A percentile compares a stretch with the other conserved stretches of the same genome.
Evolutionary conservation across 1,139 yeast species (phyloP).

Genomic region (Yueomyces sp.): DNA sequence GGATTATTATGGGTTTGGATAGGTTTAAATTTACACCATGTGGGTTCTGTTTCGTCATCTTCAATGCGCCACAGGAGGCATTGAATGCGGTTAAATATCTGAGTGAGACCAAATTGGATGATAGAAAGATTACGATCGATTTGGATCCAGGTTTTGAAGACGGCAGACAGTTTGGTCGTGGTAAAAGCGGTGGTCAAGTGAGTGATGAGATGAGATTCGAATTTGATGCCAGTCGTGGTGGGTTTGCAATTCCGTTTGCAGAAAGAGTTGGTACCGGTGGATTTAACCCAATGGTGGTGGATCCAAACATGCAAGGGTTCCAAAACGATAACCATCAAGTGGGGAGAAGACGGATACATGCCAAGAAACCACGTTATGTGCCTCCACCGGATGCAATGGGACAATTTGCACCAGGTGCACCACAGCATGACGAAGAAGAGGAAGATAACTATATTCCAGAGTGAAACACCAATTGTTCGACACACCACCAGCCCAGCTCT

Average conservation of each 20-base stretch:
- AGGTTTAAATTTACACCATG: slow-evolving; percentile 83
- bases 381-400: slow-evolving; percentile 10
- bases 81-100: slow-evolving; percentile 71
- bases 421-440: slow-evolving; percentile 4
- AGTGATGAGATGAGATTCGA: slow-evolving; percentile 45
- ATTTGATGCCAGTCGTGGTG: slow-evolving; percentile 46
- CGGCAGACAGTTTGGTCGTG: slow-evolving; percentile 92
- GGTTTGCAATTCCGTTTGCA: slow-evolving; percentile 27
- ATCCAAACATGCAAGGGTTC: background rate
- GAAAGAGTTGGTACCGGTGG: slow-evolving; percentile 16
- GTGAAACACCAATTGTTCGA: slow-evolving; percentile 1
- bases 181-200: slow-evolving; percentile 79
- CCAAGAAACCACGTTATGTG: background rate
- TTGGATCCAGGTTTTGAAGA: slow-evolving; percentile 90
- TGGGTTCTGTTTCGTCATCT: slow-evolving; percentile 88
- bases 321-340: background rate
- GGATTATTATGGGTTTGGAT: slow-evolving; percentile 88
- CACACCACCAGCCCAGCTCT: too few species aligned
- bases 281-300: too few species aligned
- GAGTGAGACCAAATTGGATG: slow-evolving; percentile 71
- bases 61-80: slow-evolving; percentile 54
- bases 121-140: slow-evolving; percentile 67
- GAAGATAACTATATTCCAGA: slow-evolving; percentile 13
- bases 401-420: background rate
- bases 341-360: slow-evolving; percentile 2